Base-by-base conservation (phyloP, 108 stramenopile genomes). In the Cyclotella distinguenda region DNA sequence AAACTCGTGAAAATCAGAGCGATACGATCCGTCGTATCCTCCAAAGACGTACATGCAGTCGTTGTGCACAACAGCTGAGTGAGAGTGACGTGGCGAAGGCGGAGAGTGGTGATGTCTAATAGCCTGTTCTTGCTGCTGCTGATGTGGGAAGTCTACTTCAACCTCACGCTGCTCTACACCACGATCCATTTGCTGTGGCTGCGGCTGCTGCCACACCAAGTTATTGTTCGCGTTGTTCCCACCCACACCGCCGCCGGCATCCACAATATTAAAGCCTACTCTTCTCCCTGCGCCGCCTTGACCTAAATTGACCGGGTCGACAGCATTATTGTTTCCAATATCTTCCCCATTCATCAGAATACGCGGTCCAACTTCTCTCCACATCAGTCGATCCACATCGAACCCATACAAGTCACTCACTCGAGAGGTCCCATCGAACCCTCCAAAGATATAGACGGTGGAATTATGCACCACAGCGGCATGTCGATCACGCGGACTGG, bases 71-170 rank as follows among this genome's bases (percentile, higher is more conserved):
- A 95, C 92, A 8, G 96, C 96, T 10, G 96, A 84, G 61, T 99
- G 98, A 1, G 94, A 95, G 72, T 98, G 97, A 8, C 98, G 85
- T 11, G 95, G 89, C 3, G 89, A 92, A 4, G 98, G 97, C 10
- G 86, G 72, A 23, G 71, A 35, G 35, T 72, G 66, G 40, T 73
- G 38, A 38, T 68, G 66, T 12, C 43, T 19, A n/a, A 26, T 47
- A 2, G 32, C 26, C 0, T 10, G 26, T 55, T 45, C 42, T 33
- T 48, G 51, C 38, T 66, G 43, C 15, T 42, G 36, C 6, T 38
- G 42, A 39, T 43, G 65, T 54, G 19, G 65, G 27, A 35, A 23
- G 6, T 48, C 66, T 6, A 39, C 56, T 57, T 38, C 35, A 48
- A 22, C 11, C 22, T 18, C 54, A 34, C 49, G 23, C 30, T 48